Evolutionary conservation across 2,329 filamentous ascomycete species (phyloP).

Genomic region (Exophiala mesophila): DNA sequence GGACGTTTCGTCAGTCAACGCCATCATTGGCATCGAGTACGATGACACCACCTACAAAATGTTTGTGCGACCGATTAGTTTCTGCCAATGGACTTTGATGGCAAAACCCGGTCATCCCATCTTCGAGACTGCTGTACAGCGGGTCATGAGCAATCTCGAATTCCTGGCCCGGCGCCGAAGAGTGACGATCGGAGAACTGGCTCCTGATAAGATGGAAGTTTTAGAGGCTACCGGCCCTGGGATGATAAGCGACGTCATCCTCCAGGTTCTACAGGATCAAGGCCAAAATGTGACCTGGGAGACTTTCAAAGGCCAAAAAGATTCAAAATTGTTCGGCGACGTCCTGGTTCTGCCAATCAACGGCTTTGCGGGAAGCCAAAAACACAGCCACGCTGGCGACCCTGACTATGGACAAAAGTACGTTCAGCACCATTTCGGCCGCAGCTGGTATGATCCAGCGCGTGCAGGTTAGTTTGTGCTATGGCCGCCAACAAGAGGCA

Average conservation of each 20-base stretch:
- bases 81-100: constrained; percentile 99
- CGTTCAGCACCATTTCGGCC: constrained; percentile 13
- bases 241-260: constrained; percentile 86
- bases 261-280: constrained; percentile 50
- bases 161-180: constrained; percentile 53
- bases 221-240: constrained; percentile 93
- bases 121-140: constrained; percentile 76
- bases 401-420: constrained; percentile 9
- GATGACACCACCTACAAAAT: constrained; percentile 68
- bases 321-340: constrained; percentile 81
- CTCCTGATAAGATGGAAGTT: constrained; percentile 60
- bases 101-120: constrained; percentile 90
- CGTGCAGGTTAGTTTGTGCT: too few species aligned
- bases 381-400: constrained; percentile 11
- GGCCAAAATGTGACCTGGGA: constrained; percentile 65
- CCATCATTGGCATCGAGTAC: constrained; percentile 91
- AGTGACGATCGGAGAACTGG: constrained; percentile 50
- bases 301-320: constrained; percentile 82
- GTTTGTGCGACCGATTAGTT: constrained; percentile 81
- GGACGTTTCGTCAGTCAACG: constrained; percentile 69
- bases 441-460: constrained; percentile 11
- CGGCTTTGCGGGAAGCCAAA: constrained; percentile 56
- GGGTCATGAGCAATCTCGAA: constrained; percentile 73
- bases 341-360: constrained; percentile 92
- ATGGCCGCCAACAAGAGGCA: too few species aligned